A percentile compares a stretch with the other conserved stretches of the same genome.
These are phyloP conservation scores for Urochloa ruziziensis DNA, from an alignment of 176 grass and related monocot species.

Conservation along the genomic window DNA sequence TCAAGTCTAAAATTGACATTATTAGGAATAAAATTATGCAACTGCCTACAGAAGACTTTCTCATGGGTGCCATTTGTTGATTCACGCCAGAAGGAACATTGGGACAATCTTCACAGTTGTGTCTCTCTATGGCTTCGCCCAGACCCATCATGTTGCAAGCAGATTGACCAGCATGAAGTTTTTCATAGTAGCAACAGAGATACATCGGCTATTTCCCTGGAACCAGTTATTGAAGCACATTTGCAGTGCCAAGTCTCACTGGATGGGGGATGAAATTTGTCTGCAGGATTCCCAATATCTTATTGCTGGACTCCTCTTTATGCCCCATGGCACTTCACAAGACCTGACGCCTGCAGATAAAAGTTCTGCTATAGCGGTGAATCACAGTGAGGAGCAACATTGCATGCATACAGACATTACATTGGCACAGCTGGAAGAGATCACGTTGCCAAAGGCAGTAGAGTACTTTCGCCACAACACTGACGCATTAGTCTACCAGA, in stretches of 20 bases:
- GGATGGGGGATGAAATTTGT: background rate
- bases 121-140: conserved; percentile 2
- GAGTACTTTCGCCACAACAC: background rate
- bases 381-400: background rate
- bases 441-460: background rate
- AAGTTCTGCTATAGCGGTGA: background rate
- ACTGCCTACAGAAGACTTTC: background rate
- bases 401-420: background rate
- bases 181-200: background rate
- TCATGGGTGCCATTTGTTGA: background rate
- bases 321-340: background rate
- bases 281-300: background rate
- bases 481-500: background rate
- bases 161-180: background rate
- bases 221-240: background rate
- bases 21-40: background rate
- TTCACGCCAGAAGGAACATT: background rate
- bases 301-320: background rate
- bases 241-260: background rate
- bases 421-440: background rate
- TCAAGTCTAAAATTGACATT: background rate
- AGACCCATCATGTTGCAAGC: conserved; percentile 25
- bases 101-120: background rate
- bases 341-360: background rate
- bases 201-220: background rate